Base-by-base conservation (phyloP, 2,329 filamentous ascomycete genomes). In the Fusarium domesticum region DNA sequence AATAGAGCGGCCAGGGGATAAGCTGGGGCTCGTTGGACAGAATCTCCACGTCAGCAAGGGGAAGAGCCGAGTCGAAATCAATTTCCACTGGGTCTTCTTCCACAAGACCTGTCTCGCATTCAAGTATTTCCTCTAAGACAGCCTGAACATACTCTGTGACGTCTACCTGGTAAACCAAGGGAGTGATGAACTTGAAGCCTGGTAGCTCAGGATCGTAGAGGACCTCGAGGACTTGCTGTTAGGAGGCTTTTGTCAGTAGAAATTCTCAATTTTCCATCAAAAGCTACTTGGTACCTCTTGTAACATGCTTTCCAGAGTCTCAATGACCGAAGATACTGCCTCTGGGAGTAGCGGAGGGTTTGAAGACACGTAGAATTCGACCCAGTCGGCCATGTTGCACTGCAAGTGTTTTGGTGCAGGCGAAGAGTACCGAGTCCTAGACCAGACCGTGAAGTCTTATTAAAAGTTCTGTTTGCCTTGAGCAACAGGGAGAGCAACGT, bases 181-280 rank as follows among this genome's bases (percentile, higher is more conserved):
- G 2, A 0, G 58, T 35, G 14, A 67, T 63, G 6, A 64, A 35
- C 40, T 69, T 69, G 45, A 70, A 67, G 61, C 63, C 68, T 1
- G 65, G 58, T 0, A 60, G 43, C 0, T 66, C 60, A 2, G 66
- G 64, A 18, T 70, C 66, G 23, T 69, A 69, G 4, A 70, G 53
- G 6, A 70, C 52, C 36, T 70, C 67, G 1, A 59, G 1, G 0
- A 65, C 25, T 6, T 58, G 45, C 18, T 43, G 23, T 40, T 48
- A n/a, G 12, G 3, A 5, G 6, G 3, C 15, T 19, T 37, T 16
- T 53, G 6, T 44, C 19, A 14, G 18, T 16, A 25, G 5, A 7
- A 1, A 7, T 6, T 15, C n/a, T 12, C n/a, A 23, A 11, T 18
- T 18, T 8, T 4, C 3, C 10, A 38, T 16, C 8, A 5, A 12